These are phyloP conservation scores for Chloranthus sessilifolius DNA, from an alignment of 164 flowering plant genomes.

Conservation along the genomic window DNA sequence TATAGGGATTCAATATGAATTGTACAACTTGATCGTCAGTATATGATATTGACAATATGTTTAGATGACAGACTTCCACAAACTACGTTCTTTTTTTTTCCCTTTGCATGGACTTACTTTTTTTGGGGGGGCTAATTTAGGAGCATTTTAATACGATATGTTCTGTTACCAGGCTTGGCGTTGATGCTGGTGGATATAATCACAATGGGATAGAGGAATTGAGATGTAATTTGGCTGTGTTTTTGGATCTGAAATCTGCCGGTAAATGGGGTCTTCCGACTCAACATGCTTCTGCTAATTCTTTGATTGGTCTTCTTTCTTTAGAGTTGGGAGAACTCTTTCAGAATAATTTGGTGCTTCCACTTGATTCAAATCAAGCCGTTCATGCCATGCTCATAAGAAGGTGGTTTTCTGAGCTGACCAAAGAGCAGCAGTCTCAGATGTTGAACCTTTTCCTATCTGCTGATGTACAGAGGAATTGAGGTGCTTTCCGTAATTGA, in stretches of 20 bases:
- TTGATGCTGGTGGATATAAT: constrained; percentile 43
- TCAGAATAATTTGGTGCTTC: constrained; percentile 12
- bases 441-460: constrained; percentile 22
- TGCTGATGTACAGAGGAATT: constrained; percentile 4
- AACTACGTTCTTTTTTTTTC: no score
- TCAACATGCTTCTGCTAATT: constrained; percentile 42
- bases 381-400: constrained; percentile 22
- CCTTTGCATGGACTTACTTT: no score
- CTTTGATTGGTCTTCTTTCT: constrained; percentile 43
- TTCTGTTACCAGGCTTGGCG: constrained; percentile 48
- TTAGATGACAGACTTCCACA: no score
- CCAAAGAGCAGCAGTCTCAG: constrained; percentile 45
- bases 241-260: constrained; percentile 23
- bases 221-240: constrained; percentile 27
- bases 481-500: no score
- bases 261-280: constrained; percentile 25
- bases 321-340: constrained; percentile 31
- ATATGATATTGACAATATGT: no score
- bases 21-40: no score
- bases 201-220: constrained; percentile 38
- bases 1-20: no score
- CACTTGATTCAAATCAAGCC: constrained; percentile 11
- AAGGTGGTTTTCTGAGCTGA: constrained; percentile 53
- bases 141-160: background rate
- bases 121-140: background rate